Evolutionary conservation across 1,284 basidiomycete genomes (phyloP), one percentile per base, ranked within the genome.

Genomic region (Pseudomicrostroma phylloplanum): DNA sequence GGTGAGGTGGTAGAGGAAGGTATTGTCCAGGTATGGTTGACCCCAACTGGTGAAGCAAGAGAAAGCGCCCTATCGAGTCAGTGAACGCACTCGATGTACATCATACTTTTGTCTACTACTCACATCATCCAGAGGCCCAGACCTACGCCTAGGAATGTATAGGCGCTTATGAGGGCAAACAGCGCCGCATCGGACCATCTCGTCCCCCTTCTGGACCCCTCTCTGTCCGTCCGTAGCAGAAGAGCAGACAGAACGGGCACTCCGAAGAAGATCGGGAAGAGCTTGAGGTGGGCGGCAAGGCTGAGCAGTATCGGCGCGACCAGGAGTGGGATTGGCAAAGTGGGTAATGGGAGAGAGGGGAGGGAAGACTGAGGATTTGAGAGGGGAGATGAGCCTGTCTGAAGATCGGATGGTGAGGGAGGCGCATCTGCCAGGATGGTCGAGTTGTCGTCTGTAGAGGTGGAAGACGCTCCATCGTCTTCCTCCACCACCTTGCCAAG

Each of bases 1-100:
- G 65, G 88, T 85, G 2, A 93, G 81, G 74, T 98, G 96, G 80
- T 98, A 97, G 17, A 97, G 83, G 80, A 92, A 97, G 0, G 94
- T 89, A 78, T 97, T 88, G 63, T 90, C 84, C 26, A 98, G 81
- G 82, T 96, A 96, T 0, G 92, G 88, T 68, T 88, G 83, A 4
- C 94, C 96, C 92, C 93, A 97, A 65, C 51, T 23, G 51, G 51
- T 26, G 48, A 54, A 54, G 51, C 15, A 15, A 19, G 21, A 19
- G 51, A 54, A 9, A 36, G 30, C 30, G 30, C 30, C n/a, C n/a
- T n/a, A 9, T 36, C 3, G 30, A 36, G 30, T 36, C 30, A 36
- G 30, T 9, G 30, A 36, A 36, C 9, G 9, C 9, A 36, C 30
- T 36, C 30, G 3, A 4, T 9, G 30, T 9, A 36, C 30, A 36